phyloP scores from a whole-genome alignment of 78 protist species.

The Kipferlia bialata region DNA sequence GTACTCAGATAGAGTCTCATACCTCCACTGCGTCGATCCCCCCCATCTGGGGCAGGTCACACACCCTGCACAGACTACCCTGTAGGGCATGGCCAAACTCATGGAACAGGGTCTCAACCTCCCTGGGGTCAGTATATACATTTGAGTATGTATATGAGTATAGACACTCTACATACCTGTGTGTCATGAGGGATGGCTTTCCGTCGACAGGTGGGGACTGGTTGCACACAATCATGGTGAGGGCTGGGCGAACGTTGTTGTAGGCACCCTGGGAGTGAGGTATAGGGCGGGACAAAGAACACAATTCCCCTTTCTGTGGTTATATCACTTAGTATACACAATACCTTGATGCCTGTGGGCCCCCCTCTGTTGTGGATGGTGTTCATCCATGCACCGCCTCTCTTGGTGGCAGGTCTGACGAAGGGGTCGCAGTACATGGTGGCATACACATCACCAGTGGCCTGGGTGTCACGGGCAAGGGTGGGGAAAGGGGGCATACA shows the following conservation, averaged over 20 bases:
- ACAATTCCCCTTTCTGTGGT: no score
- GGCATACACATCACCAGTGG: neutral
- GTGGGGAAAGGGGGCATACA: no score
- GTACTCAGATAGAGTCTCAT: no score
- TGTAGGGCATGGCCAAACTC: conserved; percentile 42
- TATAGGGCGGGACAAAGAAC: no score
- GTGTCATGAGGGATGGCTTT: conserved; percentile 31
- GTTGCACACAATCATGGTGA: no score
- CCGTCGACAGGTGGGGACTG: conserved; percentile 12
- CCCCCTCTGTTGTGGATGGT: neutral
- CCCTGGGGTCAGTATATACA: neutral
- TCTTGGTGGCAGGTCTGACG: conserved; percentile 7
- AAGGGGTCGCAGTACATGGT: conserved; percentile 14
- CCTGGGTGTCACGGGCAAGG: no score
- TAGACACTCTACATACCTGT: conserved; percentile 32
- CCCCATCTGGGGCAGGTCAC: conserved; percentile 11
- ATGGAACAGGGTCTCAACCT: conserved; percentile 32
- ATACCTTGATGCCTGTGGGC: neutral
- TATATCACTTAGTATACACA: conserved; percentile 16
- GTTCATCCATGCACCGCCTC: conserved; percentile 41
- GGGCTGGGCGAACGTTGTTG: no score
- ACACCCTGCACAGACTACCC: conserved; percentile 34
- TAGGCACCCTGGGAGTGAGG: no score
- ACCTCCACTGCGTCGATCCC: conserved; percentile 36
- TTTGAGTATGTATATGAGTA: no score